Percentiles rank a stretch among this genome's conserved stretches.
Conservation (phyloP, 176 grass and related monocot genomes). For the Rhynchospora tenuis region DNA sequence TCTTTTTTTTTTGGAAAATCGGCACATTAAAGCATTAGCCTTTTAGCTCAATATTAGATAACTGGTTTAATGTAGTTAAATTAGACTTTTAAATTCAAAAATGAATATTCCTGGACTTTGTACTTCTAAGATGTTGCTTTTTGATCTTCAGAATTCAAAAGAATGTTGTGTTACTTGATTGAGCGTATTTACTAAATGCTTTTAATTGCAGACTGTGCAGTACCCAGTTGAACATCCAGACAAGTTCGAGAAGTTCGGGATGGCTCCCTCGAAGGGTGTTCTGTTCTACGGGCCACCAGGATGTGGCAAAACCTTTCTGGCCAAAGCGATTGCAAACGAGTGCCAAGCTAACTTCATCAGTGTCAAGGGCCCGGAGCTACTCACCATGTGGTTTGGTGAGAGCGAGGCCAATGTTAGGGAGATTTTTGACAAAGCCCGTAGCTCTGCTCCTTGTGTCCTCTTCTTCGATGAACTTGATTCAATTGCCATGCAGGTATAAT, state of each 20-base stretch:
- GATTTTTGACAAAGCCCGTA: slow-evolving; percentile 79
- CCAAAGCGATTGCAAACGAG: slow-evolving; percentile 90
- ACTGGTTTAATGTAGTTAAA: too few relatives aligned
- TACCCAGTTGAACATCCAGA: slow-evolving; percentile 85
- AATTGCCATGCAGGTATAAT: slow-evolving; percentile 67
- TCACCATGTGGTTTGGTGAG: slow-evolving; percentile 97
- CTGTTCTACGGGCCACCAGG: slow-evolving; percentile 85
- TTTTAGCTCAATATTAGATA: not conserved
- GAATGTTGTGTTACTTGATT: not conserved
- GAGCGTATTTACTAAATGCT: not conserved
- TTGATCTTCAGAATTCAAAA: not conserved
- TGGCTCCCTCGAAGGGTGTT: slow-evolving; percentile 86
- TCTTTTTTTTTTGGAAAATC: not conserved
- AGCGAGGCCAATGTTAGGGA: slow-evolving; percentile 82
- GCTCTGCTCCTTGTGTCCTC: slow-evolving; percentile 67
- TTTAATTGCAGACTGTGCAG: slow-evolving; percentile 55
- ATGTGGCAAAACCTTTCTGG: slow-evolving; percentile 80
- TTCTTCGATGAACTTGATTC: slow-evolving; percentile 83
- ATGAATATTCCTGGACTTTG: too few relatives aligned
- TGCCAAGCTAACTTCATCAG: slow-evolving; percentile 95
- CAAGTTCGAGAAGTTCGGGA: slow-evolving; percentile 90
- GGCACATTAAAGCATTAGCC: not conserved
- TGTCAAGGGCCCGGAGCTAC: slow-evolving; percentile 68
- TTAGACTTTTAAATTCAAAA: too few relatives aligned
- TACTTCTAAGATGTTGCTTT: too few relatives aligned